Percentiles rank a stretch among this genome's conserved stretches.
Evolutionary conservation across 2,329 filamentous ascomycete species (phyloP).

Genomic region (Arthrobotrys conoides): DNA sequence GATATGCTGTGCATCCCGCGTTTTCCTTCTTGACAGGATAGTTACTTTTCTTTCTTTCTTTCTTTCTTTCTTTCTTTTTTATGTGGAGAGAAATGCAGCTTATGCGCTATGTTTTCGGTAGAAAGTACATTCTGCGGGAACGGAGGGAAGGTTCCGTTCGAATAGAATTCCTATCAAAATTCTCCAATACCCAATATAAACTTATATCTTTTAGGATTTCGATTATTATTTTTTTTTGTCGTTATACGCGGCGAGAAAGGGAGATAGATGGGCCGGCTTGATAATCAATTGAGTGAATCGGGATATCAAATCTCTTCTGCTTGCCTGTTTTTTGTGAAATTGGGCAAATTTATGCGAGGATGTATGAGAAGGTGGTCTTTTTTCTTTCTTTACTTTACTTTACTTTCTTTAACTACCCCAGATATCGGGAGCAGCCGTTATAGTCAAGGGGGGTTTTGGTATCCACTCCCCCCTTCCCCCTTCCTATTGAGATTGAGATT

Average conservation of each 20-base stretch:
- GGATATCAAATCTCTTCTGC: constrained; percentile 32
- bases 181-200: constrained; percentile 26
- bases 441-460: constrained; percentile 25
- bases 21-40: constrained; percentile 34
- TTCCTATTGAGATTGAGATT: neutral
- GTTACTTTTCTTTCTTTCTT: neutral
- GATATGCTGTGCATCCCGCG: constrained; percentile 9
- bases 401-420: constrained; percentile 47
- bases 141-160: constrained; percentile 19
- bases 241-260: neutral
- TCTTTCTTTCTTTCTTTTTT: too few relatives aligned
- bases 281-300: constrained; percentile 27
- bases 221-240: neutral
- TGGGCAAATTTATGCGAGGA: constrained; percentile 49
- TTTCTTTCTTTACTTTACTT: constrained; percentile 31
- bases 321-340: constrained; percentile 42
- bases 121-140: constrained; percentile 1
- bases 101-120: constrained; percentile 28
- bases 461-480: neutral
- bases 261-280: constrained; percentile 9
- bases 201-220: neutral
- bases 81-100: too few relatives aligned
- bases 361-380: constrained; percentile 19
- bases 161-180: neutral
- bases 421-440: constrained; percentile 57